Evolutionary conservation across 768 basidiomycete genomes (phyloP).

Genomic region (Kondoa subrosea): DNA sequence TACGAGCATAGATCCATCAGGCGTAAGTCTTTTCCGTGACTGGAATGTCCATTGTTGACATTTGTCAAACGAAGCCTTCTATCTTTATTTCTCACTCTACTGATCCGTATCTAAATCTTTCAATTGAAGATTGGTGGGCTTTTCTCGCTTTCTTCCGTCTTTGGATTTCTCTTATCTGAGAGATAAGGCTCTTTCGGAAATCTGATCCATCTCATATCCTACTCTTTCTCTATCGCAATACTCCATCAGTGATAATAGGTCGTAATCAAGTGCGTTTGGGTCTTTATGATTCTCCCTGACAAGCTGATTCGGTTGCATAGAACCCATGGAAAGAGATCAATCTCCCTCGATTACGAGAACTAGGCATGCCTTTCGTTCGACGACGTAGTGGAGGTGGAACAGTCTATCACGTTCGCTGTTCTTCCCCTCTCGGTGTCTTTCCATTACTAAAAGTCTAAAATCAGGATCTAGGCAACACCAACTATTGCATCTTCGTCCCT

Average conservation of each 20-base stretch:
- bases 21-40: too few relatives aligned
- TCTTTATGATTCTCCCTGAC: not conserved
- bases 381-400: slow-evolving; percentile 85
- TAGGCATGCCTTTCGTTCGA: slow-evolving; percentile 56
- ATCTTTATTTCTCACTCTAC: slow-evolving; percentile 50
- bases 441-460: too few relatives aligned
- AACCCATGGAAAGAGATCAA: slow-evolving; percentile 98
- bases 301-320: slow-evolving; percentile 32
- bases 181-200: slow-evolving; percentile 57
- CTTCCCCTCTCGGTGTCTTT: not conserved
- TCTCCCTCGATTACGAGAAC: slow-evolving; percentile 41
- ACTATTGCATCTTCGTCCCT: slow-evolving; percentile 84
- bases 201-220: slow-evolving; percentile 50
- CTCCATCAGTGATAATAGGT: slow-evolving; percentile 79
- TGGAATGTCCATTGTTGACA: too few relatives aligned
- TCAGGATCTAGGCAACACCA: slow-evolving; percentile 91
- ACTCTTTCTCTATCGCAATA: slow-evolving; percentile 70
- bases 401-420: slow-evolving; percentile 68
- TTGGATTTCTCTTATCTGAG: slow-evolving; percentile 28
- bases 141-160: not conserved
- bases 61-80: slow-evolving; percentile 13
- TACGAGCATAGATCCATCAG: too few relatives aligned
- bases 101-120: slow-evolving; percentile 75
- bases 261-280: slow-evolving; percentile 47
- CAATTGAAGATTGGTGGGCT: slow-evolving; percentile 72